Evolutionary conservation across 306 rosid genomes (phyloP).

Genomic region (Ormosia semicastrata): DNA sequence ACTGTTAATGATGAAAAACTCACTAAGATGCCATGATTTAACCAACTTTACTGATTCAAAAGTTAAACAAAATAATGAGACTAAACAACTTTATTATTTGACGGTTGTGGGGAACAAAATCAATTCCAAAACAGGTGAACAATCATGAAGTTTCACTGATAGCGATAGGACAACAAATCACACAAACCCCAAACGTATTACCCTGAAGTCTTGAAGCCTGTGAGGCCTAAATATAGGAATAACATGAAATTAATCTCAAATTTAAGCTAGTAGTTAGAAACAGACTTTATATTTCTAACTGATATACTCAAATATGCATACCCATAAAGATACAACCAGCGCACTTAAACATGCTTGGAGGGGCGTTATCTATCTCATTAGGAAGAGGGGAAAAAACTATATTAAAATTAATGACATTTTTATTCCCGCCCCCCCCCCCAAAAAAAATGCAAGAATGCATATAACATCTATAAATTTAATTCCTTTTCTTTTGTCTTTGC

Average conservation of each 20-base stretch:
- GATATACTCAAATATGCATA: background rate
- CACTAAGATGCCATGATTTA: conserved; percentile 81
- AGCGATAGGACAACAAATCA: conserved; percentile 59
- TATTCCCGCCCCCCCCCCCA: background rate
- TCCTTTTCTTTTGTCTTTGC: background rate
- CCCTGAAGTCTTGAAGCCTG: background rate
- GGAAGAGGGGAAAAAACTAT: background rate
- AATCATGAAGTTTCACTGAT: conserved; percentile 71
- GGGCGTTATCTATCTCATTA: background rate
- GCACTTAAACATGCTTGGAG: background rate
- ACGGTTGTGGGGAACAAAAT: conserved; percentile 90
- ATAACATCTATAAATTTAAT: background rate
- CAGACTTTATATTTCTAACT: background rate
- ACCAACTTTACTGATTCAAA: conserved; percentile 73
- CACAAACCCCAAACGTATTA: conserved; percentile 35
- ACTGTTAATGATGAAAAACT: conserved; percentile 77
- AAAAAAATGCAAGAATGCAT: background rate
- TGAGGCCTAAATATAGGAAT: conserved; percentile 1
- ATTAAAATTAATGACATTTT: background rate
- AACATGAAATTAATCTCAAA: background rate
- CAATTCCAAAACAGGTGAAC: conserved; percentile 67
- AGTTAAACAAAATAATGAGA: conserved; percentile 71
- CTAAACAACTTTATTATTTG: conserved; percentile 55
- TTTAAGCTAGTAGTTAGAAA: conserved; percentile 5
- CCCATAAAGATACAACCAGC: background rate